Evolutionary conservation across 495 filamentous ascomycete genomes (phyloP), one percentile per base, ranked within the genome.

Genomic region (Penicillium longicatenatum): DNA sequence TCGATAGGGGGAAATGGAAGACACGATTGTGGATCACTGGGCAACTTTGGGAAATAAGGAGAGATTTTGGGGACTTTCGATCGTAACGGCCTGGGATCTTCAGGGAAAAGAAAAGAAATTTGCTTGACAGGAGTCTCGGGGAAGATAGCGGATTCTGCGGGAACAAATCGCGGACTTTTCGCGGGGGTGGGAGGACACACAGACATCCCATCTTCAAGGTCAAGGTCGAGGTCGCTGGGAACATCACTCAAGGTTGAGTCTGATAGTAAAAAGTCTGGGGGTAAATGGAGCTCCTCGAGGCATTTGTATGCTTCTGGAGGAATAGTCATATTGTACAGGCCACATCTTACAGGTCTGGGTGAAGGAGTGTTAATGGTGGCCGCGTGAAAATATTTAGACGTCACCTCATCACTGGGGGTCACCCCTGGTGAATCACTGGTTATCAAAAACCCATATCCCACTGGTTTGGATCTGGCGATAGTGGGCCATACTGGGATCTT

Each of bases 1-100:
- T 82, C 74, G 39, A 93, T 84, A 0, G 84, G 80, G 8, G 91
- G 90, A 55, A 93, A 89, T 7, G 87, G 87, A 11, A 89, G 82
- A 62, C 81, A 84, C 0, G 89, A 87, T 41, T 86, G 66, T 20
- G 77, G 79, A 17, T 81, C 80, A 6, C 69, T 72, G 9, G 76
- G 70, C 6, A 62, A 31, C 17, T 54, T 63, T 10, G 73, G 69
- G 56, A 83, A 83, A 60, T 79, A 83, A 19, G 71, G 79, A 0
- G 81, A 83, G 49, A 70, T 72, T 42, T 72, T 74, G n/a, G 64
- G 61, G 16, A 54, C 50, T 53, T 64, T 75, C 19, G 54, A 35
- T 19, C 60, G 66, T 43, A 65, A 41, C 1, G 47, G 33, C 58
- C 65, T 68, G 9, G 49, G 21, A 29, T 52, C 37, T 35, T 60